These are phyloP conservation scores for Ophiosphaerella herpotricha DNA, from an alignment of 2,329 filamentous ascomycete genomes.

Conservation along the genomic window DNA sequence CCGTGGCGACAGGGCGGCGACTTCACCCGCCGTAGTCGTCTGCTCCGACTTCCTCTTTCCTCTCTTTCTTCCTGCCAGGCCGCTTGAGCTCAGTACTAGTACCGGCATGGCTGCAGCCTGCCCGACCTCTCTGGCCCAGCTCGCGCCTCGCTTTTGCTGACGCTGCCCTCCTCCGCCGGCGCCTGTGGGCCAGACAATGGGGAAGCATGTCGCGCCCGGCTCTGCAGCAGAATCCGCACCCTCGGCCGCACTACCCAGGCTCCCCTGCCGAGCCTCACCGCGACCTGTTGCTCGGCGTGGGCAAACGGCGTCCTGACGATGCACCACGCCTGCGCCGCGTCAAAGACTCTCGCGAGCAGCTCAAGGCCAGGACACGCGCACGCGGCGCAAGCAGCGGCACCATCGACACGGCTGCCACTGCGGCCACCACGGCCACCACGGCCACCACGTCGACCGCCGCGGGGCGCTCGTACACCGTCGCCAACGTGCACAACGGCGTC, in stretches of 20 bases:
- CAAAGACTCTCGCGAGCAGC: slow-evolving; percentile 45
- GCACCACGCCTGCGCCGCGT: slow-evolving; percentile 40
- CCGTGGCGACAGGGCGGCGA: slow-evolving; percentile 19
- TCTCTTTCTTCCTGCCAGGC: slow-evolving; percentile 8
- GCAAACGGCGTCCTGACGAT: slow-evolving; percentile 36
- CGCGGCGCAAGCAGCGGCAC: slow-evolving; percentile 40
- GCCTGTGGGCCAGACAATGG: slow-evolving; percentile 33
- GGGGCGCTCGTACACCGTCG: slow-evolving; percentile 52
- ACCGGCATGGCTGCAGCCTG: slow-evolving; percentile 35
- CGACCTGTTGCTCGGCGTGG: slow-evolving; percentile 31
- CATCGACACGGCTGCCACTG: slow-evolving; percentile 25
- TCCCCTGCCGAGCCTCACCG: slow-evolving; percentile 32
- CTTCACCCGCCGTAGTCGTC: slow-evolving; percentile 25
- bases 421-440: no score
- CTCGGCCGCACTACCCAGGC: slow-evolving; percentile 26
- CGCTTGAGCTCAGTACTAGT: not conserved
- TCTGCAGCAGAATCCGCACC: slow-evolving; percentile 36
- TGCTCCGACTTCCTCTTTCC: slow-evolving; percentile 15
- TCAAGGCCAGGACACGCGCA: slow-evolving; percentile 39
- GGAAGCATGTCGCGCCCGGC: slow-evolving; percentile 43
- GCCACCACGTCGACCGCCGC: slow-evolving; percentile 31
- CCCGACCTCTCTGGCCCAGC: slow-evolving; percentile 26
- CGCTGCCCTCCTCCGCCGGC: slow-evolving; percentile 9
- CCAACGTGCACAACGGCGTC: slow-evolving; percentile 54
- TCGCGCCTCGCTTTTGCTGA: slow-evolving; percentile 18